Base-by-base conservation (phyloP, 2,329 filamentous ascomycete genomes). In the Phaeoacremonium minimum region DNA sequence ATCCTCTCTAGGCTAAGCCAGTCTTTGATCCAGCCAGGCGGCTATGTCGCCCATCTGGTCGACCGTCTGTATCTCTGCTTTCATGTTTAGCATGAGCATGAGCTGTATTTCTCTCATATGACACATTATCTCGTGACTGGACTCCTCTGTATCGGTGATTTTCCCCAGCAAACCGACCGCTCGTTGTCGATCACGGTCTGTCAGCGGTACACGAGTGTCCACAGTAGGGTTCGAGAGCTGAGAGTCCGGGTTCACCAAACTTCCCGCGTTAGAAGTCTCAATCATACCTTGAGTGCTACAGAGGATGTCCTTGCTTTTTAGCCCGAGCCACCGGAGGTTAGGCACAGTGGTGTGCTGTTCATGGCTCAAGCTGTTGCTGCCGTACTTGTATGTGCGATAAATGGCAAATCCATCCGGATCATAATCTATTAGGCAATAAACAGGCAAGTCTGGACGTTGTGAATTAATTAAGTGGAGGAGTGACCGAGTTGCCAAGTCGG, bases 401-500 rank as follows among this genome's bases (percentile, higher is more conserved):
- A 94, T 93, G 4, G 73, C 75, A 18, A 91, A 58, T 0, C 87
- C 87, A 44, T 91, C 77, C 0, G 86, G 85, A 47, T 93, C 87
- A 41, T 77, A 86, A 49, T 94, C 87, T 2, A 86, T 73, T 1
- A 93, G 63, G 0, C 71, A 76, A 35, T 77, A 71, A 6, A 87
- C 73, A 3, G 77, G 74, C 15, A 84, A 57, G 1, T 57, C 52
- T 0, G 75, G 73, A 15, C 61, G 63, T 7, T 55, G 57, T 0
- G 48, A 54, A 26, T 73, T 68, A 2, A 88, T 37, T 11, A 66
- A 54, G 29, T 70, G 67, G 2, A 91, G 61, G 36, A 91, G 81
- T 13, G 70, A 69, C 7, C 84, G 69, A 0, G 85, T 88, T 2
- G 74, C 71, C 32, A 91, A 63, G 47, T 93, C 87, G 0, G 87